These are phyloP conservation scores for Stachybotrys chartarum DNA, from an alignment of 2,329 filamentous ascomycete genomes.

Conservation along the genomic window DNA sequence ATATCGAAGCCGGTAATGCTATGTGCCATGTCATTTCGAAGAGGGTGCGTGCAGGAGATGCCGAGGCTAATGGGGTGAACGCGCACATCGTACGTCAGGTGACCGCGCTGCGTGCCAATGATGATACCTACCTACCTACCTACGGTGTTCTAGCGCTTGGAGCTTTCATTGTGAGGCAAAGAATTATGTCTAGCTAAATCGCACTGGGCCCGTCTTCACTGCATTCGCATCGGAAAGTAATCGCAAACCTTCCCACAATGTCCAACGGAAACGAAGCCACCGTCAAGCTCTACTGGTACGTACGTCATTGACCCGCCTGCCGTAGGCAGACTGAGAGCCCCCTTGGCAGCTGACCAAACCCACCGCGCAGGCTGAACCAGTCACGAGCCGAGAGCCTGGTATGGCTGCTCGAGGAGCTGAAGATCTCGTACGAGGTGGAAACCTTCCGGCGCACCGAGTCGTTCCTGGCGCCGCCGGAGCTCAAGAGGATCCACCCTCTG, in stretches of 20 bases:
- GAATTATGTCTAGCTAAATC: too few species aligned
- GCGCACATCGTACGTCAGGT: too few species aligned
- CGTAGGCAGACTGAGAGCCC: too few species aligned
- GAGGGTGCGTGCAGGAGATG: too few species aligned
- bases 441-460: conserved; percentile 59
- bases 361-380: conserved; percentile 62
- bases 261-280: conserved; percentile 34
- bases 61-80: too few species aligned
- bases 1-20: neutral
- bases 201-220: too few species aligned
- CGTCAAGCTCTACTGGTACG: conserved; percentile 60
- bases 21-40: too few species aligned
- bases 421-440: conserved; percentile 72
- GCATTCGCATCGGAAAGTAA: too few species aligned
- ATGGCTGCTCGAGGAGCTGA: conserved; percentile 80
- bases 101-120: too few species aligned
- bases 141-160: too few species aligned
- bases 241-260: conserved; percentile 9
- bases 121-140: too few species aligned
- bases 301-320: conserved; percentile 20
- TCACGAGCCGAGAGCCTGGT: conserved; percentile 78
- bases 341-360: neutral
- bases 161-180: too few species aligned
- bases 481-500: conserved; percentile 73
- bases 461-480: conserved; percentile 64